Percentiles rank a stretch among this genome's conserved stretches.
These are phyloP conservation scores for Ceratobasidium sp. DNA, from an alignment of 1,284 basidiomycete species.

Conservation along the genomic window DNA sequence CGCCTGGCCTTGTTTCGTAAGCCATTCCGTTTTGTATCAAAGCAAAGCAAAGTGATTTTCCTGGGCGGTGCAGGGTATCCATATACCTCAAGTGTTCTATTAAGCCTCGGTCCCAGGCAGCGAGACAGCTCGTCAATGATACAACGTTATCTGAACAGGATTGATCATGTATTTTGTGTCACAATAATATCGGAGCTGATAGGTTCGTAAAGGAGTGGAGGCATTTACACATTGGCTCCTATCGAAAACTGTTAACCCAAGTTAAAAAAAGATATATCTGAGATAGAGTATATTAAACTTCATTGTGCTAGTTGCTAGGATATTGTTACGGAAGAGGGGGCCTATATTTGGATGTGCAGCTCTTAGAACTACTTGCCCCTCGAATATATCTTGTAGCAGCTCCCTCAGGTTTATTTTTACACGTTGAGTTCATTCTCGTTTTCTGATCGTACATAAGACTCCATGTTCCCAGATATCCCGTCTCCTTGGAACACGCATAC, in stretches of 20 bases:
- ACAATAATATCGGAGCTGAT: too few species aligned
- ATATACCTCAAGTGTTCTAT: conserved; percentile 31
- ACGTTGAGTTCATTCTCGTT: conserved; percentile 20
- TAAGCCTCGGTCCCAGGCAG: conserved; percentile 26
- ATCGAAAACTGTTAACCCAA: too few species aligned
- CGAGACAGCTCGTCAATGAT: conserved; percentile 16
- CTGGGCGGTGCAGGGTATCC: neutral
- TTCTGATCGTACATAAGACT: conserved; percentile 33
- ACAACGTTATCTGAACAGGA: conserved; percentile 15
- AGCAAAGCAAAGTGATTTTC: neutral
- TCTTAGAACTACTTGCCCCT: too few species aligned
- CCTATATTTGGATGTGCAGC: too few species aligned
- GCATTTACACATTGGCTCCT: too few species aligned
- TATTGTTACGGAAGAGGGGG: too few species aligned
- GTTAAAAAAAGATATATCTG: too few species aligned
- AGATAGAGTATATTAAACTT: too few species aligned
- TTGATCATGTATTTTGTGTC: neutral
- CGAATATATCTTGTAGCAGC: too few species aligned
- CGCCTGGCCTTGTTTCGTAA: neutral
- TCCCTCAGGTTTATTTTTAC: neutral
- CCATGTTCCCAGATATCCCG: conserved; percentile 26
- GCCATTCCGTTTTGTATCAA: neutral
- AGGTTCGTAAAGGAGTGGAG: too few species aligned
- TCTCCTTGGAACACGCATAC: conserved; percentile 28
- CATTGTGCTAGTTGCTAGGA: too few species aligned